Conservation (phyloP, 805 yeast genomes). For the Saccharomycopsis sp. region DNA sequence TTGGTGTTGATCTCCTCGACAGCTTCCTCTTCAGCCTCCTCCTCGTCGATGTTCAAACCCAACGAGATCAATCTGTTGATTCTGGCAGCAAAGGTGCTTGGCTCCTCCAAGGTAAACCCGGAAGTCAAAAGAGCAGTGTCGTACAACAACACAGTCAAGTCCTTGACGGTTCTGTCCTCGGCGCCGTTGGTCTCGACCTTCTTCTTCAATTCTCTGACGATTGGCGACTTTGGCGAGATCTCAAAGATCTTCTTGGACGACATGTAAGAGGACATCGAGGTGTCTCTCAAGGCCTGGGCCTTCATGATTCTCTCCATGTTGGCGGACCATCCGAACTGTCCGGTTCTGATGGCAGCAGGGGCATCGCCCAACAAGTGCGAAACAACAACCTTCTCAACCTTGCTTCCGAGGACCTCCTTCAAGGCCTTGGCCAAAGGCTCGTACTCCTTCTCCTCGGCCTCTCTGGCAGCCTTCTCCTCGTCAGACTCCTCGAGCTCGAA, state of each 20-base stretch:
- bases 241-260: constrained; percentile 98
- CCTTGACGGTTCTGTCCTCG: constrained; percentile 97
- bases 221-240: constrained; percentile 94
- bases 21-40: constrained; percentile 43
- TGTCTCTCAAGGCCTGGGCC: constrained; percentile 99
- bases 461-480: constrained; percentile 94
- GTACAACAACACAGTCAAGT: constrained; percentile 89
- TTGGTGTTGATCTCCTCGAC: constrained; percentile 31
- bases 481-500: constrained; percentile 97
- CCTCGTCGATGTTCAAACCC: constrained; percentile 97
- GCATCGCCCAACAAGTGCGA: constrained; percentile 96
- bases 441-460: constrained; percentile 83
- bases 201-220: constrained; percentile 90
- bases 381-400: constrained; percentile 98
- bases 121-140: constrained; percentile 98
- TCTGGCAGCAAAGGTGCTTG: constrained; percentile 94
- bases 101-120: constrained; percentile 98
- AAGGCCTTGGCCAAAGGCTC: constrained; percentile 93
- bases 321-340: constrained; percentile 99
- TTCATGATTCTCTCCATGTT: constrained; percentile 99
- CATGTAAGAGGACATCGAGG: constrained; percentile 99
- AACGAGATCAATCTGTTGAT: constrained; percentile 96
- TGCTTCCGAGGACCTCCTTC: constrained; percentile 96
- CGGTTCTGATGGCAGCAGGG: constrained; percentile 99
- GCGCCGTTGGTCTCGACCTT: constrained; percentile 97